Base-by-base conservation (phyloP, 371 early-diverging fungal species). In the Mucor lusitanicus region DNA sequence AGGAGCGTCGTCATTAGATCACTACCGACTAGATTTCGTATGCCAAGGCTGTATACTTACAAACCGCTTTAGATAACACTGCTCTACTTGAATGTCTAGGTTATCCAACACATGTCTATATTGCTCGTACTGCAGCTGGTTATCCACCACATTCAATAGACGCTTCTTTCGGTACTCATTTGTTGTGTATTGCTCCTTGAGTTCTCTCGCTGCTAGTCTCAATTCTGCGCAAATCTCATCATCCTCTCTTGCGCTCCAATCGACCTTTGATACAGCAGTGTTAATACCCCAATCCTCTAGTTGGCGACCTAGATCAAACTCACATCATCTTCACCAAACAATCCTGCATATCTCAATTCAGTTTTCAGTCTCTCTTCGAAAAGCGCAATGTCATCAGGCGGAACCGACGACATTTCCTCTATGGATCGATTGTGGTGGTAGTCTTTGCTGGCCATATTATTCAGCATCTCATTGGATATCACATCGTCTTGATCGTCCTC, bases 201-300 rank as follows among this genome's bases (percentile, higher is more conserved):
- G 81, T 67, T 94, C 88, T 15, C 82, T 80, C 59, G 91, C 90
- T 44, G 88, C 73, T 11, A 72, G 66, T 19, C 93, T 82, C 33
- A 97, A 78, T 19, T 92, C 90, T 13, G 82, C 87, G 63, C 89
- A 87, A n/a, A 97, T 86, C 60, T 96, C 96, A 75, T 97, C 96
- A 63, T 93, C 92, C 57, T 92, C 89, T 57, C 87, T 78, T 9
- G 87, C 81, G 62, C 88, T 82, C 90, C 91, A 93, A 40, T 92
- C 88, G 46, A 88, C 69, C 88, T 86, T 64, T 28, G 3, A 33
- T 25, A 9, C 30, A 61, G 39, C 3, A n/a, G 9, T 39, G 12
- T 63, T 27, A 58, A 23, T 32, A 57, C 37, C n/a, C 8, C 35
- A 23, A 9, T 12, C 9, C 11, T 11, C 48, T n/a, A n/a, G n/a